Percentiles rank a stretch among this genome's conserved stretches.
phyloP scores from a whole-genome alignment of 1,139 yeast genomes.

The Lodderomyces orthopsilosis region DNA sequence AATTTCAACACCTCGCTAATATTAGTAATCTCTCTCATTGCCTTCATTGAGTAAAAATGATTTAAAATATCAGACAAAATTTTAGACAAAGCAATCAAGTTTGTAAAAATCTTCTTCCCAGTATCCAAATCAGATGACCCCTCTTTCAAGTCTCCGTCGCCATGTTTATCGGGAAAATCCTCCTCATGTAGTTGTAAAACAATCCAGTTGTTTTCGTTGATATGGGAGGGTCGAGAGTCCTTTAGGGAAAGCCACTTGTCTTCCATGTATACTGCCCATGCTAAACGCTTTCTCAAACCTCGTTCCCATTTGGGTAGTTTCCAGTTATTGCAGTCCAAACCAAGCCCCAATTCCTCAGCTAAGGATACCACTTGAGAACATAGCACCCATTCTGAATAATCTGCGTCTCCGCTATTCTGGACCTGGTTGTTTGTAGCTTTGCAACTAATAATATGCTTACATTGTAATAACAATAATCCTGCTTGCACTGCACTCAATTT shows the following conservation, averaged over 20 bases:
- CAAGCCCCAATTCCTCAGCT: slow-evolving; percentile 83
- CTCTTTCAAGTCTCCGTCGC: slow-evolving; percentile 55
- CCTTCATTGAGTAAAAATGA: slow-evolving; percentile 66
- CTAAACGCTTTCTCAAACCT: slow-evolving; percentile 74
- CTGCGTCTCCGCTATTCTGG: slow-evolving; percentile 17
- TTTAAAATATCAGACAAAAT: slow-evolving; percentile 72
- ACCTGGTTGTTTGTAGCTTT: slow-evolving; percentile 7
- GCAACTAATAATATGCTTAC: slow-evolving; percentile 43
- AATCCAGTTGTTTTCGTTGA: slow-evolving; percentile 65
- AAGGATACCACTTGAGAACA: slow-evolving; percentile 84
- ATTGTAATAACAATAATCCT: slow-evolving; percentile 65
- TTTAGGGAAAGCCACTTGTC: slow-evolving; percentile 83
- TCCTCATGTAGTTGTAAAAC: slow-evolving; percentile 62
- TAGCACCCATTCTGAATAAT: slow-evolving; percentile 75
- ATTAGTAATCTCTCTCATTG: slow-evolving; percentile 53
- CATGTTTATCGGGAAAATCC: slow-evolving; percentile 70
- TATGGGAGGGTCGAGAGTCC: slow-evolving; percentile 80
- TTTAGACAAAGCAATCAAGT: slow-evolving; percentile 64
- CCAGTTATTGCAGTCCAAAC: slow-evolving; percentile 85
- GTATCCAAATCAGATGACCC: slow-evolving; percentile 69
- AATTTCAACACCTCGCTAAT: slow-evolving; percentile 64
- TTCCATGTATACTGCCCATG: slow-evolving; percentile 91
- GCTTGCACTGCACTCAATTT: slow-evolving; percentile 80
- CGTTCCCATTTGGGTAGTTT: slow-evolving; percentile 91
- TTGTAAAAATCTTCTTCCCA: slow-evolving; percentile 69